Evolutionary conservation across 345 rosid genomes (phyloP).

Genomic region (Euphorbia tirucalli): DNA sequence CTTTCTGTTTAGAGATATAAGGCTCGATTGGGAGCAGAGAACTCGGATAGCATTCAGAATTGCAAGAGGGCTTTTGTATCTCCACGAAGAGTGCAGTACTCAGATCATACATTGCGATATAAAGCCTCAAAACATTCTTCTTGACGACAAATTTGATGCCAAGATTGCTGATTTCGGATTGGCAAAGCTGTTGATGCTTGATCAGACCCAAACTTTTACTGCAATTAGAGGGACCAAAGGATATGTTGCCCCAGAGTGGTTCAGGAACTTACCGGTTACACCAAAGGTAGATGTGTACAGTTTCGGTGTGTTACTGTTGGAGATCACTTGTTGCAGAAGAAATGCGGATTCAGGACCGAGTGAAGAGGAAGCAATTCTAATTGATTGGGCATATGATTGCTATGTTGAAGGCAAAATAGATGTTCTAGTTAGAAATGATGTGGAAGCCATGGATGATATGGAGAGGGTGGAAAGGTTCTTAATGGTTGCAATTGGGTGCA

Average conservation of each 20-base stretch:
- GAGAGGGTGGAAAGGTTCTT: too few species aligned
- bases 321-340: too few species aligned
- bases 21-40: slow-evolving; percentile 26
- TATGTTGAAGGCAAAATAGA: too few species aligned
- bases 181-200: slow-evolving; percentile 8
- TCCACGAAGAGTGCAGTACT: slow-evolving; percentile 19
- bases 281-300: slow-evolving; percentile 47
- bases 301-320: too few species aligned
- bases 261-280: slow-evolving; percentile 39
- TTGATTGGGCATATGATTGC: too few species aligned
- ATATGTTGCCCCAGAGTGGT: slow-evolving; percentile 28
- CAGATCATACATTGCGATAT: slow-evolving; percentile 19
- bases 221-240: slow-evolving; percentile 33
- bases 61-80: slow-evolving; percentile 15
- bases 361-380: too few species aligned
- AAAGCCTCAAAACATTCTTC: slow-evolving; percentile 20
- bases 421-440: too few species aligned
- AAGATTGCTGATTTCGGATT: slow-evolving; percentile 22
- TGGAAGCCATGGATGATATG: too few species aligned
- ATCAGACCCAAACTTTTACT: slow-evolving; percentile 35
- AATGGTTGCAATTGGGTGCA: too few species aligned
- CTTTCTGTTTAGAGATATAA: slow-evolving; percentile 18
- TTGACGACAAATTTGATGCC: slow-evolving; percentile 9
- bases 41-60: slow-evolving; percentile 1
- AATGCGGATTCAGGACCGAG: too few species aligned